phyloP scores from a whole-genome alignment of 139 green algal genomes.

The Pleodorina starrii region DNA sequence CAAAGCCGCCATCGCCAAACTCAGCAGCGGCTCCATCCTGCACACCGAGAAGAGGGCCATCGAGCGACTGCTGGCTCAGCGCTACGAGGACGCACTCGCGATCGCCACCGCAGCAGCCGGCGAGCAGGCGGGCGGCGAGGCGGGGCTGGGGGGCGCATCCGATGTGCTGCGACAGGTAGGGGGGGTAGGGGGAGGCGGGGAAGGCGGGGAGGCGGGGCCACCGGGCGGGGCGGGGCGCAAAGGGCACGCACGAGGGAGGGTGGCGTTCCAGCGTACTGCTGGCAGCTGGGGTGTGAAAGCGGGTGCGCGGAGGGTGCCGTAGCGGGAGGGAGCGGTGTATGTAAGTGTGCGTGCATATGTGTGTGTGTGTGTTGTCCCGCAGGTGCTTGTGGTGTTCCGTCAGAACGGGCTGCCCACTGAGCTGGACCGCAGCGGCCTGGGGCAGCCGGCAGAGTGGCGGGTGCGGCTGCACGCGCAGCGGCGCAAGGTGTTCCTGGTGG shows the following conservation, averaged over 20 bases:
- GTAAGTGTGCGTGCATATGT: not conserved
- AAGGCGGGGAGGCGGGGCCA: not conserved
- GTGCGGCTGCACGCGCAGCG: not conserved
- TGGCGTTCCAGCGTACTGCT: not conserved
- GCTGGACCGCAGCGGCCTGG: slow-evolving; percentile 25
- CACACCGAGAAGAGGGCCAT: slow-evolving; percentile 45
- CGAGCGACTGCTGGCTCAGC: slow-evolving; percentile 41
- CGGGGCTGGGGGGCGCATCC: not conserved
- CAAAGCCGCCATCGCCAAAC: slow-evolving; percentile 26
- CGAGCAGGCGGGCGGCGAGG: not conserved
- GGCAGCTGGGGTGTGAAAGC: not conserved
- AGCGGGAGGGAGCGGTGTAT: not conserved
- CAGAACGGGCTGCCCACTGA: slow-evolving; percentile 35
- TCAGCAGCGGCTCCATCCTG: slow-evolving; percentile 32
- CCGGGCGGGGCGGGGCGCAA: no score
- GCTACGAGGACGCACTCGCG: slow-evolving; percentile 43
- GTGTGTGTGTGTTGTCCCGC: not conserved
- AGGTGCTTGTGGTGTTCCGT: slow-evolving; percentile 22
- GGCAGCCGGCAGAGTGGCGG: slow-evolving; percentile 43
- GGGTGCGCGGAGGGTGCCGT: not conserved
- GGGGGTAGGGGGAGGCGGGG: no score
- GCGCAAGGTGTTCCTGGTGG: slow-evolving; percentile 40
- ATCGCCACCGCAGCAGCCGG: slow-evolving; percentile 8
- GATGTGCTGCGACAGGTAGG: slow-evolving; percentile 26
- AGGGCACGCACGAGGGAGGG: no score